Evolutionary conservation across 2,329 filamentous ascomycete species (phyloP).

Genomic region (Rutstroemia sp.): DNA sequence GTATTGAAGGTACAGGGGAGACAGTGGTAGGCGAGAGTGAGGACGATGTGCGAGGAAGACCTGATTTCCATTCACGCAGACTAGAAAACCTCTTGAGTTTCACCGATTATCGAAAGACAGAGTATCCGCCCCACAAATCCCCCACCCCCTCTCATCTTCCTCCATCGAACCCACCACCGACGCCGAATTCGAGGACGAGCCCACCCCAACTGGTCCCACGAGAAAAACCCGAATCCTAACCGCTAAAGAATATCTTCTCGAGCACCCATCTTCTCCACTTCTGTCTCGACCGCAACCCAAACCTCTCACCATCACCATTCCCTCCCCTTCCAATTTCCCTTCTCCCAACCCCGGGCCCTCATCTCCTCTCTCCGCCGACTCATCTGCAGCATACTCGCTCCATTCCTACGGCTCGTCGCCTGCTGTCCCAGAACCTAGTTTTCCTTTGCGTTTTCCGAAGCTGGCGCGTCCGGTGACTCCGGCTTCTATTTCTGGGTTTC

Average conservation of each 20-base stretch:
- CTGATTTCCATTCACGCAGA: too few species aligned
- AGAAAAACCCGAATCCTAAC: not conserved
- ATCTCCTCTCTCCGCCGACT: not conserved
- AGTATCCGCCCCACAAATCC: too few species aligned
- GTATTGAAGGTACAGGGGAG: conserved; percentile 11
- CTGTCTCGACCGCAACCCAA: not conserved
- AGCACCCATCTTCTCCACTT: not conserved
- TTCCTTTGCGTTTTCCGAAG: too few species aligned
- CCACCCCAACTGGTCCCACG: not conserved
- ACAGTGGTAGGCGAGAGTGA: too few species aligned
- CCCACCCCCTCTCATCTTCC: not conserved
- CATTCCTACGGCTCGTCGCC: conserved; percentile 4
- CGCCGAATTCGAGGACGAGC: not conserved
- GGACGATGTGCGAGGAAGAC: too few species aligned
- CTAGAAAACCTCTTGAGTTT: too few species aligned
- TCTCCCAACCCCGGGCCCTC: not conserved
- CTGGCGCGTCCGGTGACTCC: too few species aligned
- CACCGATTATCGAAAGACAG: too few species aligned
- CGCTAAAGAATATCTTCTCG: not conserved
- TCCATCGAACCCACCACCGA: not conserved
- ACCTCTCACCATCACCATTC: not conserved
- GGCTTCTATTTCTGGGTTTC: too few species aligned
- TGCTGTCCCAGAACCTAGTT: too few species aligned
- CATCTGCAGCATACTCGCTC: not conserved
- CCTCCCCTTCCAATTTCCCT: not conserved